A percentile compares a stretch with the other conserved stretches of the same genome.
Evolutionary conservation across 805 yeast species (phyloP).

Genomic region (Barnettozyma siamensis): DNA sequence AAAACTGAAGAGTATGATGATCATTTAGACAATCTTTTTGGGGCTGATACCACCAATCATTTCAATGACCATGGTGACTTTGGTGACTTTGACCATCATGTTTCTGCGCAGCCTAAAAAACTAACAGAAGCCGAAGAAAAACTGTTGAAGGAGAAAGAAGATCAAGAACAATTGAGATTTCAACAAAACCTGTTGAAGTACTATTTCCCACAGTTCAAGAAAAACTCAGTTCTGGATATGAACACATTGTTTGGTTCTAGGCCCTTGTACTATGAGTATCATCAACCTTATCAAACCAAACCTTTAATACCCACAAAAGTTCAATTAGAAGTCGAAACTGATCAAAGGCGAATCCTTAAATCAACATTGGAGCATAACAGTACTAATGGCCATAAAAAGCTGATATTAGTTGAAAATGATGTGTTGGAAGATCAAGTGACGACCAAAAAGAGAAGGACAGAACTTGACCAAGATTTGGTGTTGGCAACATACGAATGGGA

Average conservation of each 20-base stretch:
- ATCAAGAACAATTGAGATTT: slow-evolving; percentile 20
- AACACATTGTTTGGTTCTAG: slow-evolving; percentile 61
- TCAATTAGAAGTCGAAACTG: slow-evolving; percentile 56
- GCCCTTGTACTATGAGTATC: slow-evolving; percentile 48
- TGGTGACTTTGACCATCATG: slow-evolving; percentile 19
- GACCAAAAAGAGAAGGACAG: slow-evolving; percentile 12
- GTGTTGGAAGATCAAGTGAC: slow-evolving; percentile 11
- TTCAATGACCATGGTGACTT: slow-evolving; percentile 15
- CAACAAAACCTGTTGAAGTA: slow-evolving; percentile 33
- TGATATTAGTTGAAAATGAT: slow-evolving; percentile 13
- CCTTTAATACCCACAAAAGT: slow-evolving; percentile 52
- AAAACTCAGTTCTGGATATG: slow-evolving; percentile 52
- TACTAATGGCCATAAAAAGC: slow-evolving; percentile 12
- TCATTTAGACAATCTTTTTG: slow-evolving; percentile 26
- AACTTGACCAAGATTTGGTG: slow-evolving; percentile 44
- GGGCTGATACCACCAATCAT: slow-evolving; percentile 24
- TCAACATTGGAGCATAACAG: slow-evolving; percentile 19
- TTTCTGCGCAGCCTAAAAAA: neutral
- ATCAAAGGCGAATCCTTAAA: slow-evolving; percentile 50
- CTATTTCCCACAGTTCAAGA: slow-evolving; percentile 60
- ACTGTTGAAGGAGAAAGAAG: slow-evolving; percentile 14
- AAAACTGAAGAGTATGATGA: slow-evolving; percentile 4
- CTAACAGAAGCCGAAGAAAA: slow-evolving; percentile 3
- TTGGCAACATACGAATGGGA: slow-evolving; percentile 78
- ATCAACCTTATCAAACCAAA: slow-evolving; percentile 26